Conservation (phyloP, 2,329 filamentous ascomycete genomes). For the Colletotrichum cereale region DNA sequence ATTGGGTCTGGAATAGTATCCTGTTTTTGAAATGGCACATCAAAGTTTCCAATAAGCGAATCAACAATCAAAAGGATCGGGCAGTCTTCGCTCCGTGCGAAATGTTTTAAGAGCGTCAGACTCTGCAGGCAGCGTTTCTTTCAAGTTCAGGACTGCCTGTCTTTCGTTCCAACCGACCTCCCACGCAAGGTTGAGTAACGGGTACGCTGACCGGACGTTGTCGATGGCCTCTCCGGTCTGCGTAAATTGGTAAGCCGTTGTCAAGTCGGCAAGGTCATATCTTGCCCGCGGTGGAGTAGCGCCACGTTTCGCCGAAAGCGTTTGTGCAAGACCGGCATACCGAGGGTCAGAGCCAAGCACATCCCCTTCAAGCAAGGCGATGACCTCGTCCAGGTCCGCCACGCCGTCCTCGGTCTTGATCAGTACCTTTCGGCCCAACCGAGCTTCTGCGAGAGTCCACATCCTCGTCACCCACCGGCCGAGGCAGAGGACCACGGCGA, state of each 20-base stretch:
- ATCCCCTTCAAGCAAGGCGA: not conserved
- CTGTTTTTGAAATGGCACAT: too few relatives aligned
- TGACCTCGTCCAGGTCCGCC: not conserved
- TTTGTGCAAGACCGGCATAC: not conserved
- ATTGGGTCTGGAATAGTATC: too few relatives aligned
- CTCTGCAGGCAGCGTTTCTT: not conserved
- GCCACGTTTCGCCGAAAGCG: not conserved
- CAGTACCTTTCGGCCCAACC: not conserved
- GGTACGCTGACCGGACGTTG: not conserved
- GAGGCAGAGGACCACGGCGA: not conserved
- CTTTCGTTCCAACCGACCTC: not conserved
- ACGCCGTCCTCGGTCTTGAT: not conserved
- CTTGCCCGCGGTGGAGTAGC: not conserved
- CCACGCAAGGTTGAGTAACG: not conserved
- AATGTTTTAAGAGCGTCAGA: not conserved
- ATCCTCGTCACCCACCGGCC: slow-evolving; percentile 6
- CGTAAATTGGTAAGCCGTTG: not conserved
- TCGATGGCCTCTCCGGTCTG: not conserved
- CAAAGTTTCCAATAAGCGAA: not conserved
- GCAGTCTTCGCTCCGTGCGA: not conserved
- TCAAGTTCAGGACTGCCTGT: not conserved
- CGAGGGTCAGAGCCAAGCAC: not conserved
- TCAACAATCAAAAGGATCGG: not conserved
- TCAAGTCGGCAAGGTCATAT: not conserved
- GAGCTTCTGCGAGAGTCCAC: not conserved